These are phyloP conservation scores for Xerocomus brunneocitrinus DNA, from an alignment of 768 basidiomycete species.

Conservation along the genomic window DNA sequence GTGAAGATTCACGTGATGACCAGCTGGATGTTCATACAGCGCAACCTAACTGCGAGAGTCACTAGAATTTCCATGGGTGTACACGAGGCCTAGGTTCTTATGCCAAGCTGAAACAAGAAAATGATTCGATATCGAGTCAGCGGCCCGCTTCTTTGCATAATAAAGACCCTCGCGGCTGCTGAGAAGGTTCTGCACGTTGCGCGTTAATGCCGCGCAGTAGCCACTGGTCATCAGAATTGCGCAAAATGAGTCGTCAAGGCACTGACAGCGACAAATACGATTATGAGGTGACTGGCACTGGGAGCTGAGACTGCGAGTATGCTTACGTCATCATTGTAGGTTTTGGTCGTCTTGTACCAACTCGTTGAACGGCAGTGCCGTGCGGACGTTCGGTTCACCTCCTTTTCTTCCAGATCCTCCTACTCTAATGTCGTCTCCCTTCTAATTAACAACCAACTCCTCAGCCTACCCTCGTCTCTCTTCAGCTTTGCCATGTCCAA, in stretches of 20 bases:
- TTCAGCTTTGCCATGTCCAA: slow-evolving; percentile 42
- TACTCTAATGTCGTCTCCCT: slow-evolving; percentile 28
- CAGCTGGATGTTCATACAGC: background rate
- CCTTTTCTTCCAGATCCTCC: slow-evolving; percentile 19
- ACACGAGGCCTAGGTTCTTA: background rate
- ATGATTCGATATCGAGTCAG: background rate
- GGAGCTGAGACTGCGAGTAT: slow-evolving; percentile 15
- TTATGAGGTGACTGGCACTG: too few species aligned
- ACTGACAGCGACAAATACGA: background rate
- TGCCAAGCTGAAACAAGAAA: background rate
- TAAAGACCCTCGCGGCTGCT: background rate
- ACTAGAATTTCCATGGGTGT: background rate
- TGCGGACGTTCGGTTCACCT: slow-evolving; percentile 21
- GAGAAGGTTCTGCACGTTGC: background rate
- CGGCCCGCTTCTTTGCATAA: background rate
- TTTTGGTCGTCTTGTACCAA: slow-evolving; percentile 8
- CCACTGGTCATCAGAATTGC: slow-evolving; percentile 3
- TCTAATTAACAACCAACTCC: slow-evolving; percentile 20
- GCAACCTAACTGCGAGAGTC: slow-evolving; percentile 3
- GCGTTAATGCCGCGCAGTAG: background rate
- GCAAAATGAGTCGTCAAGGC: slow-evolving; percentile 5
- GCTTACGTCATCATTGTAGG: slow-evolving; percentile 24
- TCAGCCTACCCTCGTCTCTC: background rate
- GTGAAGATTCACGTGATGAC: background rate
- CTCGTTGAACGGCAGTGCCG: slow-evolving; percentile 10